Base-by-base conservation (phyloP, 2,329 filamentous ascomycete species). In the Emericellopsis cladophorae region DNA sequence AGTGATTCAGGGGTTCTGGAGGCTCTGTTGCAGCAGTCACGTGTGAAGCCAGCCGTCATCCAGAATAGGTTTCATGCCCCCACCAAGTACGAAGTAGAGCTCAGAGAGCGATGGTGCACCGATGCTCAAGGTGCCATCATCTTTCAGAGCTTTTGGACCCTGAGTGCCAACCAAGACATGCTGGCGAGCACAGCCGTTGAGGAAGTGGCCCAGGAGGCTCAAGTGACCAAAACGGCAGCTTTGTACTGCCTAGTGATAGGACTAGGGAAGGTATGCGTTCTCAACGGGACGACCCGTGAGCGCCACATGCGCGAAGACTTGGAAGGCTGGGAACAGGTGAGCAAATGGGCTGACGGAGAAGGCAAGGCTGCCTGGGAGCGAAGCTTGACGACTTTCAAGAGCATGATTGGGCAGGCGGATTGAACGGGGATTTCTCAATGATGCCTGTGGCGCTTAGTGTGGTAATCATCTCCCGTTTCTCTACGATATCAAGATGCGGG, bases 21-120 rank as follows among this genome's bases (percentile, higher is more conserved):
- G 40, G 57, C 60, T 5, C 59, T 88, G 1, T 66, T 68, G 44
- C 52, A 64, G 2, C 50, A 60, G 15, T 62, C 65, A 4, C 59
- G 50, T 0, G 45, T 65, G 34, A 62, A 60, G 44, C 66, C 66
- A 1, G 65, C 71, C 2, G 70, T 88, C 2, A 79, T 89, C 5
- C 85, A 92, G 60, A 90, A 92, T 52, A 72, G 82, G 2, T 86
- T 92, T 59, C 74, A 80, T 52, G 58, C 62, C 2, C 59, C 62
- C 2, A 81, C 76, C 0, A 52, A 55, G 3, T 83, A 73, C 49
- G 84, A 89, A 46, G 60, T 63, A 0, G 59, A 63, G 1, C 57
- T 89, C 14, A 72, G 84, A 18, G 58, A 62, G 1, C 8, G 12
- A 12, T 69, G 65, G 44, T 73, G 67, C 42, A 57, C 61, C n/a